Base-by-base conservation (phyloP, 139 green algal genomes). In the Tetradesmus obliquus region DNA sequence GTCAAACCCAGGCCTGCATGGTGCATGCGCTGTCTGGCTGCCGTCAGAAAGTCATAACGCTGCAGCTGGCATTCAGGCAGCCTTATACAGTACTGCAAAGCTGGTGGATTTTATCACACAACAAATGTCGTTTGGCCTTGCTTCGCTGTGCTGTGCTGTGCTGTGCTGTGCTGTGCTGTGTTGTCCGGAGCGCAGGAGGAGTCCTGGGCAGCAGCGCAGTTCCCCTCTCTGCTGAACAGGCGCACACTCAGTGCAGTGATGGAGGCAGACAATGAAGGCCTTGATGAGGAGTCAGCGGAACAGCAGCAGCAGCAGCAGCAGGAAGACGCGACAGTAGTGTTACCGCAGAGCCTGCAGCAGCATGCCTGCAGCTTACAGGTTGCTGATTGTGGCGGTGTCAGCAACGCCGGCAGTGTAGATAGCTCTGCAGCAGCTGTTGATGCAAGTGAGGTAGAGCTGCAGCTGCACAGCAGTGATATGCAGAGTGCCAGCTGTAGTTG, bases 201-300 rank as follows among this genome's bases (percentile, higher is more conserved):
- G 53, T 32, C 24, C 17, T 80, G 84, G 84, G 20, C 45, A 8
- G n/a, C 84, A 10, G 32, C 45, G 17, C 84, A 60, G 20, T 90
- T 84, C 55, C 8, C 53, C 8, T 84, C 71, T 7, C 20, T 90
- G 51, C 86, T 90, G 9, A 72, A 13, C 71, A 72, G 86, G 60
- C 53, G 86, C 17, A 90, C 86, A 0, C 86, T 90, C 53, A 84
- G 71, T 17, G 71, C 86, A 58, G 86, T 90, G 24, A 71, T 83
- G 51, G 86, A 90, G 24, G 86, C 7, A 10, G 71, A 83, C 1
- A 58, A 90, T 55, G 86, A 90, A 54, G 86, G 86, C 19, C 53
- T 69, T 19, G 86, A 90, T 10, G 86, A 90, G 7, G 69, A n/a
- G 51, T 51, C 22, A 8, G 19, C 22, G 9, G 3, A 84, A 24